These are phyloP conservation scores for Hirschioporus abietinus DNA, from an alignment of 768 basidiomycete genomes.

Conservation along the genomic window DNA sequence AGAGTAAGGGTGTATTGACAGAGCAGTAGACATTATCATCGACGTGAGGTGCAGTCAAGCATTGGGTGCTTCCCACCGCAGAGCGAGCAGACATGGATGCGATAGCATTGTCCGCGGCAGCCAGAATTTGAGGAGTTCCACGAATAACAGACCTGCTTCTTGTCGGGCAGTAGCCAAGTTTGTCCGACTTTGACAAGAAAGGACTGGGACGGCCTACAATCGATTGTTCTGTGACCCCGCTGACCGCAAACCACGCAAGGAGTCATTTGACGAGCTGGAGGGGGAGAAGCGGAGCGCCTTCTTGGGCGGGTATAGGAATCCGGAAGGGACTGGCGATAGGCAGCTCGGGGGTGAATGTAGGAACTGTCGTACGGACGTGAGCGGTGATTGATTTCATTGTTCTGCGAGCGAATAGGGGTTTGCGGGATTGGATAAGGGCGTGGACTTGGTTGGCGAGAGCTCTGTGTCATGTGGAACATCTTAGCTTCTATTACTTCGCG, in stretches of 20 bases:
- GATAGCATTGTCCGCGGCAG: conserved; percentile 2
- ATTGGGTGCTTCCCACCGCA: conserved; percentile 14
- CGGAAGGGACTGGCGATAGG: too few relatives aligned
- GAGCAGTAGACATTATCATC: conserved; percentile 13
- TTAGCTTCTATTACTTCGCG: background rate
- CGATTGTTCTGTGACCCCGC: background rate
- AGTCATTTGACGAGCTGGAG: too few relatives aligned
- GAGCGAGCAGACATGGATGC: conserved; percentile 17
- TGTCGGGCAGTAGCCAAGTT: background rate
- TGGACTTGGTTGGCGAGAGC: too few relatives aligned
- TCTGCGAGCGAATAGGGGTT: too few relatives aligned
- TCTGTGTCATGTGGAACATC: too few relatives aligned
- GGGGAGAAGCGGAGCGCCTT: too few relatives aligned
- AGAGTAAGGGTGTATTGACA: conserved; percentile 20
- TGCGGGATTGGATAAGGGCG: too few relatives aligned
- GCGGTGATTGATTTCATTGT: too few relatives aligned
- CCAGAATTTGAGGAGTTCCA: background rate
- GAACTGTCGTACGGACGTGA: too few relatives aligned
- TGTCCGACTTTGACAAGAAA: background rate
- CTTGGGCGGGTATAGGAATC: too few relatives aligned
- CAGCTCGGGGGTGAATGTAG: too few relatives aligned
- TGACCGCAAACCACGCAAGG: background rate
- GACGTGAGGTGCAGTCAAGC: conserved; percentile 15
- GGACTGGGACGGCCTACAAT: background rate
- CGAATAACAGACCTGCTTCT: background rate